These are phyloP conservation scores for Selaginella moellendorffii DNA, from an alignment of 75 land plant species.

Conservation along the genomic window DNA sequence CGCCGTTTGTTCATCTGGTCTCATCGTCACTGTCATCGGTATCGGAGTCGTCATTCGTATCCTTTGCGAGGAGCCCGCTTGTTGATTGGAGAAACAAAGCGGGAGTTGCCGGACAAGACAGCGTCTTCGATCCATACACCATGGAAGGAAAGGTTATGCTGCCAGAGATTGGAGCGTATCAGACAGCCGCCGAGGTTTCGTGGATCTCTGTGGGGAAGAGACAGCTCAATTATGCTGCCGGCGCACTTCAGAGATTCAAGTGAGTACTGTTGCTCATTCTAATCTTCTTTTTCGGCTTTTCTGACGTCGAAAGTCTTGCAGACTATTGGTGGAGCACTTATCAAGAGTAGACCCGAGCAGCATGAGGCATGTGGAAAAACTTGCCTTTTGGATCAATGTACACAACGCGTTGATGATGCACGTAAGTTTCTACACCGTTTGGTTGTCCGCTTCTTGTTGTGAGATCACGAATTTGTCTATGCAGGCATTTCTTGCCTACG, in stretches of 20 bases:
- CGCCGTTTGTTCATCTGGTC: slow-evolving; percentile 39
- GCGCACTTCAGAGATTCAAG: slow-evolving; percentile 51
- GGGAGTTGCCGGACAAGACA: slow-evolving; percentile 30
- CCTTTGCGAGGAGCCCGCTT: slow-evolving; percentile 41
- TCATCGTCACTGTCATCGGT: slow-evolving; percentile 42
- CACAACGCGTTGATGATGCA: slow-evolving; percentile 92
- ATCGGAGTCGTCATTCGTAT: slow-evolving; percentile 39
- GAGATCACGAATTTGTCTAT: too few species aligned
- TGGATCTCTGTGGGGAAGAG: slow-evolving; percentile 76
- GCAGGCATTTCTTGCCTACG: slow-evolving; percentile 4
- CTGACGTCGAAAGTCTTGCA: slow-evolving; percentile 10
- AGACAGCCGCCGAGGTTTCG: slow-evolving; percentile 54
- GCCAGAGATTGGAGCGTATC: slow-evolving; percentile 63
- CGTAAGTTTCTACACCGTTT: too few species aligned
- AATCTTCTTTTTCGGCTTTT: not conserved
- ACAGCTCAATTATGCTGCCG: slow-evolving; percentile 77
- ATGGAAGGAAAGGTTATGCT: slow-evolving; percentile 57
- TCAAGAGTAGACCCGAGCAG: slow-evolving; percentile 53
- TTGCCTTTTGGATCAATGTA: slow-evolving; percentile 91
- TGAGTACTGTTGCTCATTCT: slow-evolving; percentile 11
- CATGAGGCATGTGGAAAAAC: slow-evolving; percentile 31
- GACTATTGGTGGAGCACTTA: slow-evolving; percentile 63
- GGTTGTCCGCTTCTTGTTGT: too few species aligned
- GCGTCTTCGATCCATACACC: slow-evolving; percentile 50
- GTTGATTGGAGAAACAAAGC: slow-evolving; percentile 31